Base-by-base conservation (phyloP, 805 yeast genomes). In the Yarrowia alimentaria region DNA sequence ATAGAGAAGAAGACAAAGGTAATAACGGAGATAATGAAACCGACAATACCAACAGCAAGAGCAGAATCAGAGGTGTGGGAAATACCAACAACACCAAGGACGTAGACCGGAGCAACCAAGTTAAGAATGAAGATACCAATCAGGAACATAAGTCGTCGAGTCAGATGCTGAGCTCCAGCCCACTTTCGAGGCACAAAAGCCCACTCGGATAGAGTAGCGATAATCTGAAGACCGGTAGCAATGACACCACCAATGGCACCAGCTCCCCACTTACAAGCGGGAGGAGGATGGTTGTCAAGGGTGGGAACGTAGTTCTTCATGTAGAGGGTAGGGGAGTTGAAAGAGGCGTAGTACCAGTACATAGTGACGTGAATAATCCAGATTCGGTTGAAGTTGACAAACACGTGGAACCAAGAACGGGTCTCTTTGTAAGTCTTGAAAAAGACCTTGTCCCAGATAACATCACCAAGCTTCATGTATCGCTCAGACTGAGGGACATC, bases 141-240 rank as follows among this genome's bases (percentile, higher is more conserved):
- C 66, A 91, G 69, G 65, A 90, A 84, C 74, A 82, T 65, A 61
- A 93, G 75, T 67, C 99, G 83, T 71, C 96, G 87, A 29, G 88
- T 73, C 65, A 93, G 78, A 68, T 86, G 96, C 73, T 91, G 98
- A 68, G 98, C 97, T 70, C 99, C 99, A 26, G 98, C 95, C 98
- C 98, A 93, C 61, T 83, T 80, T 71, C 98, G 83, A 59, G 99
- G 99, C 55, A 93, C 98, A 63, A 89, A 93, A 66, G 81, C 74
- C 96, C 96, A 91, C 71, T 93, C 99, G 63, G 85, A 79, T 28
- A 89, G 54, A 21, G 98, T 90, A 45, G 99, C 99, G 53, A 78
- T 59, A 54, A 93, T 76, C 71, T 93, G 96, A 62, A 93, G 79
- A 43, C 78, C 65, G 55, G 81, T 70, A 49, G 97, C 98, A 60